Base-by-base conservation (phyloP, 176 grass and related monocot genomes). In the Musa beccarii region DNA sequence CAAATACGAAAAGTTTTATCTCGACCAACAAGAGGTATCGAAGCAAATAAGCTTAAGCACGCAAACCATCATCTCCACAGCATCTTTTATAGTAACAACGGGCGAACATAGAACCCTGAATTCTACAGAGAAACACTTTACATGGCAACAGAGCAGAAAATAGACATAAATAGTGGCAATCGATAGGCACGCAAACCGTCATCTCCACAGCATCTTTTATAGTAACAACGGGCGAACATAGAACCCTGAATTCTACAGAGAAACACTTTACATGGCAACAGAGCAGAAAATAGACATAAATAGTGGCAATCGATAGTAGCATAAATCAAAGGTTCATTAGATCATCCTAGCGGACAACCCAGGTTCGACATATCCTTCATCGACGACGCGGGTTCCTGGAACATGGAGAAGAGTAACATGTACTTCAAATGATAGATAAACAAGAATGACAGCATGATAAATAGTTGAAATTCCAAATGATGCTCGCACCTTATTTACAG, bases 401-500 rank as follows among this genome's bases (percentile, higher is more conserved):
- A 20, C 43, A 20, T 51, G 9, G 14, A 70, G 49, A 1, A 70
- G 22, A 70, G 10, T 20, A 52, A 25, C 24, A 26, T 6, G 1
- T 43, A 8, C 17, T 43, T 34, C 20, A 5, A 68, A 15, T 17
- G 3, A 28, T 16, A 16, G 28, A 34, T 49, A 26, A 68, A 68
- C 43, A 61, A 61, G 57, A n/a, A 61, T 61, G n/a, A 5, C 15
- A 21, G 57, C 2, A 21, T 1, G 15, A 61, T 61, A 6, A 8
- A 61, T n/a, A 51, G 68, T 16, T 20, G 9, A 51, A 70, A 34
- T 15, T 70, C 6, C 10, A 26, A 54, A 78, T 62, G 15, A 62
- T 68, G 29, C 25, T 74, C 78, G 57, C 72, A 66, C 24, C 16
- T 74, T 75, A 54, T 71, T 53, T 25, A 52, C 59, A 19, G 2